These are phyloP conservation scores for Astraeus odoratus DNA, from an alignment of 768 basidiomycete species.

Conservation along the genomic window DNA sequence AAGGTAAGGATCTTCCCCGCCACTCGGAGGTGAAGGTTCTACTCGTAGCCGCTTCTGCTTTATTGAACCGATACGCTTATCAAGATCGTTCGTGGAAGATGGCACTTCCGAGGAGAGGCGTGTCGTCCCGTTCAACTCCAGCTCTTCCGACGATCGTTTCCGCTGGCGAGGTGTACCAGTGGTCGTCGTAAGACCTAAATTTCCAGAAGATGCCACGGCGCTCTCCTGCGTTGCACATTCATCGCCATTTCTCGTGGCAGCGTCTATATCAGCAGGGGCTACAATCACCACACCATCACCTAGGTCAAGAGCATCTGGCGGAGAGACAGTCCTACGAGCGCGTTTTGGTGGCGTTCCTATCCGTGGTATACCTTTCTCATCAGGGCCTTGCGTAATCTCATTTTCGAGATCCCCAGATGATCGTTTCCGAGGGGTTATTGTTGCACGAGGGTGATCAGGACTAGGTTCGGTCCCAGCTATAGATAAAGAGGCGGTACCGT, in stretches of 20 bases:
- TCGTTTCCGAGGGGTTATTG: slow-evolving; percentile 27
- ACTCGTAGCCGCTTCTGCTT: slow-evolving; percentile 26
- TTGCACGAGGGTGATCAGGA: too few species aligned
- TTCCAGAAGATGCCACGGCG: too few species aligned
- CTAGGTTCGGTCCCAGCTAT: too few species aligned
- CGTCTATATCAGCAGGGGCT: too few species aligned
- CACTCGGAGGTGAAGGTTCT: too few species aligned
- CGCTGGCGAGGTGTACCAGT: slow-evolving; percentile 23
- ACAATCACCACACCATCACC: too few species aligned
- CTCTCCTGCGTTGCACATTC: too few species aligned
- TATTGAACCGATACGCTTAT: slow-evolving; percentile 11
- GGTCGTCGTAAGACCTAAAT: background rate
- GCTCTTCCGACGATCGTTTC: slow-evolving; percentile 47
- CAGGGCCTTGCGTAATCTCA: too few species aligned
- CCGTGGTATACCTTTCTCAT: slow-evolving; percentile 5
- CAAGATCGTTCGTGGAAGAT: slow-evolving; percentile 7
- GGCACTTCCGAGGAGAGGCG: slow-evolving; percentile 2
- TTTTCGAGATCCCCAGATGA: slow-evolving; percentile 5
- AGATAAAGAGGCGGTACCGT: too few species aligned
- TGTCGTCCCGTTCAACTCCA: slow-evolving; percentile 22
- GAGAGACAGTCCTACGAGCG: slow-evolving; percentile 21
- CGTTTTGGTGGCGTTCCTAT: slow-evolving; percentile 37
- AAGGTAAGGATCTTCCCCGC: too few species aligned
- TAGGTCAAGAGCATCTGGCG: too few species aligned
- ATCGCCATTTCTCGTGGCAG: background rate